Conservation (phyloP, 495 filamentous ascomycete species). For the Aspergillus bridgeri region DNA sequence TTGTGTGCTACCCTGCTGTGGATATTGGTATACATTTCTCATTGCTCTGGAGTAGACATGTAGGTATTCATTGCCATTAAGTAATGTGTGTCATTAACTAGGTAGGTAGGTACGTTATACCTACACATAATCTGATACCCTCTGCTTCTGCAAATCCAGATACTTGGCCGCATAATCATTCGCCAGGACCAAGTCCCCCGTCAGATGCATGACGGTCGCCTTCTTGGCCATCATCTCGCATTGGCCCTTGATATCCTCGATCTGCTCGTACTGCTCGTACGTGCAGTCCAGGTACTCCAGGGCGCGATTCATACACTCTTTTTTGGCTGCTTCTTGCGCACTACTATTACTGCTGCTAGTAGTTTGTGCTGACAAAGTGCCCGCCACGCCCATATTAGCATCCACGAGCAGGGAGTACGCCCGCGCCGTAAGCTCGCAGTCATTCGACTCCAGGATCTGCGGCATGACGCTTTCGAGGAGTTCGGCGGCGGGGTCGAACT, state of each 20-base stretch:
- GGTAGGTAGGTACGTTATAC: too few species aligned
- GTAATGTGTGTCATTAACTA: too few species aligned
- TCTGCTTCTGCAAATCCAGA: constrained; percentile 51
- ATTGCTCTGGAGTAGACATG: too few species aligned
- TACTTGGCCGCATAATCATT: constrained; percentile 75
- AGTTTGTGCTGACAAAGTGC: constrained; percentile 34
- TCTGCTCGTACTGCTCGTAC: constrained; percentile 62
- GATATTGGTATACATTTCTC: neutral
- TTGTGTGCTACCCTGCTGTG: neutral
- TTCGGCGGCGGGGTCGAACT: constrained; percentile 66
- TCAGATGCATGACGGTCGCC: constrained; percentile 71
- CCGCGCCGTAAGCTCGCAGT: constrained; percentile 59
- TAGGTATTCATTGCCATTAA: too few species aligned
- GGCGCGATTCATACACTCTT: constrained; percentile 61
- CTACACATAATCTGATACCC: constrained; percentile 19
- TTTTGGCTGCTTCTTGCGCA: constrained; percentile 29
- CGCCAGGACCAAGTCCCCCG: constrained; percentile 66
- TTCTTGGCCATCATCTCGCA: constrained; percentile 87
- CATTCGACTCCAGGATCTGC: constrained; percentile 74
- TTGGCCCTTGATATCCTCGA: constrained; percentile 72
- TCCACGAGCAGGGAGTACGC: constrained; percentile 78
- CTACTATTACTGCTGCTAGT: constrained; percentile 5
- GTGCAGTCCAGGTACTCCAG: constrained; percentile 66
- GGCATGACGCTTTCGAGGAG: constrained; percentile 75
- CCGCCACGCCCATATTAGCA: constrained; percentile 78